phyloP scores from a whole-genome alignment of 108 stramenopile species.

The Nitzschia sp. region DNA sequence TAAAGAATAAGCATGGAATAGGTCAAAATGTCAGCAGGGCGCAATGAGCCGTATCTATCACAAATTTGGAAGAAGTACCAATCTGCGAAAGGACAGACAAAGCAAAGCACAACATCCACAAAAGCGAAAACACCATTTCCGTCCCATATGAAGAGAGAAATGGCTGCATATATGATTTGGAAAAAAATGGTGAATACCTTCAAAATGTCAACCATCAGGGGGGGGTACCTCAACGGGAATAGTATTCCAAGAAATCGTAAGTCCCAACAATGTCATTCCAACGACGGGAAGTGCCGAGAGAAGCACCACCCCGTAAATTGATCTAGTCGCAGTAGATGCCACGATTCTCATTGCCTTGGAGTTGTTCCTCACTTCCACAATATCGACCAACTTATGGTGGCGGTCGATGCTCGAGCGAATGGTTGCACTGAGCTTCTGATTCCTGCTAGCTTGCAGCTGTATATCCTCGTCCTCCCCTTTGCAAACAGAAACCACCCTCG shows the following conservation, averaged over 20 bases:
- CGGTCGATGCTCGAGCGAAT: neutral
- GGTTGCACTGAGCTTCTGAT: neutral
- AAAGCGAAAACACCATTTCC: constrained; percentile 17
- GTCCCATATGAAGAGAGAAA: constrained; percentile 35
- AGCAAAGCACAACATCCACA: constrained; percentile 33
- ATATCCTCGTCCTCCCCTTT: neutral
- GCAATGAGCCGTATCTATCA: constrained; percentile 4
- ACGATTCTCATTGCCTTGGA: neutral
- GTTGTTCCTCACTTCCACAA: neutral
- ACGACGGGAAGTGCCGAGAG: constrained; percentile 28
- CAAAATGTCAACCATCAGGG: constrained; percentile 23
- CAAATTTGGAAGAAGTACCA: constrained; percentile 27
- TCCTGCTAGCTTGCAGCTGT: neutral
- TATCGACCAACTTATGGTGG: neutral
- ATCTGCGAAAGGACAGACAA: constrained; percentile 31
- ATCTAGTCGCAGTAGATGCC: neutral
- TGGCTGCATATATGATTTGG: constrained; percentile 28
- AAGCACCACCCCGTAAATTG: constrained; percentile 30
- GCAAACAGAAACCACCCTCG: neutral
- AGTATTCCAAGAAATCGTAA: constrained; percentile 44
- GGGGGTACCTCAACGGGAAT: constrained; percentile 22
- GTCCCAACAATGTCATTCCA: constrained; percentile 32
- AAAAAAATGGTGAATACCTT: constrained; percentile 38
- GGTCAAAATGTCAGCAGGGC: constrained; percentile 2
- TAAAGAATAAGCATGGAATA: constrained; percentile 24